These are phyloP conservation scores for Stagonosporopsis rhizophila DNA, from an alignment of 2,329 filamentous ascomycete species.

Conservation along the genomic window DNA sequence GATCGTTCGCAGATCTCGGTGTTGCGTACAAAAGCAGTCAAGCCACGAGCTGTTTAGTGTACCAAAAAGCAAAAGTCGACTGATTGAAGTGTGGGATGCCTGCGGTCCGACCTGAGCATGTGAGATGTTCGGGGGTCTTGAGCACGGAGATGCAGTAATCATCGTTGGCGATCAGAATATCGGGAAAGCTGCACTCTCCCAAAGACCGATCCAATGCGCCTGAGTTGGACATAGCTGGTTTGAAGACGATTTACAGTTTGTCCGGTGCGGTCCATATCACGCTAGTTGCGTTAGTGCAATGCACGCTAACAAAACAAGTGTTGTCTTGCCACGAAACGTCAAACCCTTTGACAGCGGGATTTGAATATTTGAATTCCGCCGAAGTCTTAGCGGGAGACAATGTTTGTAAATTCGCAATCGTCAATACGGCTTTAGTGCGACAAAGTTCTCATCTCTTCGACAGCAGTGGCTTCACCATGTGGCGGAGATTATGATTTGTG, in stretches of 20 bases:
- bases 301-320: slow-evolving; percentile 11
- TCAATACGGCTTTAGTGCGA: slow-evolving; percentile 24
- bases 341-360: slow-evolving; percentile 32
- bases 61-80: slow-evolving; percentile 1
- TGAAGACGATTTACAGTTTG: slow-evolving; percentile 28
- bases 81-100: not conserved
- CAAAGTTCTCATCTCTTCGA: slow-evolving; percentile 16
- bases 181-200: slow-evolving; percentile 29
- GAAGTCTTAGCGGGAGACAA: slow-evolving; percentile 22
- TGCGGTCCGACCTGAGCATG: slow-evolving; percentile 1
- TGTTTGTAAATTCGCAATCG: slow-evolving; percentile 17
- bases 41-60: not conserved
- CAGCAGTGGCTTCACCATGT: slow-evolving; percentile 25
- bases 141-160: not conserved
- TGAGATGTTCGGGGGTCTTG: not conserved
- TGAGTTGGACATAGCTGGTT: slow-evolving; percentile 14
- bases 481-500: slow-evolving; percentile 11
- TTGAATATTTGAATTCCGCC: slow-evolving; percentile 21
- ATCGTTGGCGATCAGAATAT: not conserved
- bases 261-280: slow-evolving; percentile 11
- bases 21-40: not conserved
- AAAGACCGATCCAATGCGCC: slow-evolving; percentile 10
- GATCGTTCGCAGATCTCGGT: slow-evolving; percentile 10
- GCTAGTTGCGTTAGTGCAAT: slow-evolving; percentile 24
- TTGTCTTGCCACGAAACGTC: slow-evolving; percentile 19